Evolutionary conservation across 2,329 filamentous ascomycete genomes (phyloP).

Genomic region (Tetracladium maxilliforme): DNA sequence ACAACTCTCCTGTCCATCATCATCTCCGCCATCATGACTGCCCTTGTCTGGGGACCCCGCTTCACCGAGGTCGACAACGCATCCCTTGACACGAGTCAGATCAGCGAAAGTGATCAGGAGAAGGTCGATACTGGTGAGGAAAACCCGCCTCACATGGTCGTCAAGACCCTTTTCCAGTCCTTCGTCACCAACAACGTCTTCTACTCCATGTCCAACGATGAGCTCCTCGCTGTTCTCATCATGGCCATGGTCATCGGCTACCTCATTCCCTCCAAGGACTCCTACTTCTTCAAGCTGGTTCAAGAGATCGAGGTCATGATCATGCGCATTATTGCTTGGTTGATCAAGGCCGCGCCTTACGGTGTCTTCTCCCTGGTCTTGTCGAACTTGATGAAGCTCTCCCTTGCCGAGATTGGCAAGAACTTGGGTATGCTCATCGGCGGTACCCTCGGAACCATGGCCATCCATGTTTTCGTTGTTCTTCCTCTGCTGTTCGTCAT

Average conservation of each 20-base stretch:
- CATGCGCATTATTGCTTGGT: slow-evolving; percentile 26
- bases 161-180: slow-evolving; percentile 31
- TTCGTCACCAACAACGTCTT: slow-evolving; percentile 33
- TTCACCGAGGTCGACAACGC: slow-evolving; percentile 21
- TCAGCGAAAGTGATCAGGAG: slow-evolving; percentile 15
- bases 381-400: slow-evolving; percentile 31
- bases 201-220: slow-evolving; percentile 26
- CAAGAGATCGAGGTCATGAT: slow-evolving; percentile 32
- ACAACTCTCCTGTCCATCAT: slow-evolving; percentile 34
- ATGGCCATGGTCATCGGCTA: slow-evolving; percentile 29
- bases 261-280: slow-evolving; percentile 22
- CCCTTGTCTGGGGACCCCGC: slow-evolving; percentile 29
- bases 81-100: slow-evolving; percentile 14
- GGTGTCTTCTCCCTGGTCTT: slow-evolving; percentile 39
- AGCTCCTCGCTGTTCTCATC: slow-evolving; percentile 30
- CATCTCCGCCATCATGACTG: slow-evolving; percentile 27
- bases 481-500: slow-evolving; percentile 25
- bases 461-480: slow-evolving; percentile 28
- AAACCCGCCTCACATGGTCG: slow-evolving; percentile 22
- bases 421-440: slow-evolving; percentile 35
- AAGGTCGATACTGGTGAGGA: slow-evolving; percentile 18
- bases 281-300: slow-evolving; percentile 23
- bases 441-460: slow-evolving; percentile 27
- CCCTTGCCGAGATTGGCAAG: slow-evolving; percentile 28
- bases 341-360: slow-evolving; percentile 32